Evolutionary conservation across 129 eudicot species (phyloP).

Genomic region (Arctium lappa): DNA sequence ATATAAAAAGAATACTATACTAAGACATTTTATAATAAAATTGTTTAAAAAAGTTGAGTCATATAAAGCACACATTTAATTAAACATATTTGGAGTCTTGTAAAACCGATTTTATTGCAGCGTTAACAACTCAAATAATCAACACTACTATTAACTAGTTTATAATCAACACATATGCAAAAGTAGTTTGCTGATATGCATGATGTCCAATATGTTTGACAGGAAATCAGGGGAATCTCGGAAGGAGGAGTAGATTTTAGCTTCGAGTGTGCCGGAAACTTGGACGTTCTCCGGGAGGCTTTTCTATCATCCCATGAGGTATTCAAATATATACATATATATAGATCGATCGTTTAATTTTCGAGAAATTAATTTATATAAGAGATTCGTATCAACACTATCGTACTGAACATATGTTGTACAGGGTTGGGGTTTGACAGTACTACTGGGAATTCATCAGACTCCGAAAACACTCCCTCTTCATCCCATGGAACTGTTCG

Average conservation of each 20-base stretch:
- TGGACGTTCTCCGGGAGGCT: slow-evolving; percentile 65
- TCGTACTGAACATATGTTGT: slow-evolving; percentile 26
- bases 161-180: background rate
- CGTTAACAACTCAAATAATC: too few species aligned
- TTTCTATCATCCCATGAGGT: slow-evolving; percentile 67
- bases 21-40: too few species aligned
- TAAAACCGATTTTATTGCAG: too few species aligned
- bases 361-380: background rate
- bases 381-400: background rate
- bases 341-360: background rate
- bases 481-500: slow-evolving; percentile 79
- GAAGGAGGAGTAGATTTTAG: slow-evolving; percentile 64
- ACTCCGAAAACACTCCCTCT: slow-evolving; percentile 59
- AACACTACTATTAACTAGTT: background rate
- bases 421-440: slow-evolving; percentile 83
- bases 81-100: background rate
- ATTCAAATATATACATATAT: background rate
- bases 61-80: too few species aligned
- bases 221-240: slow-evolving; percentile 54
- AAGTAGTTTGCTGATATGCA: too few species aligned
- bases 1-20: too few species aligned
- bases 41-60: background rate
- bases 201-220: slow-evolving; percentile 15
- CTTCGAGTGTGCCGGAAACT: slow-evolving; percentile 69
- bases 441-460: slow-evolving; percentile 56